Percentiles rank a stretch among this genome's conserved stretches.
These are phyloP conservation scores for Onygenales sp. DNA, from an alignment of 2,329 filamentous ascomycete genomes.

Conservation along the genomic window DNA sequence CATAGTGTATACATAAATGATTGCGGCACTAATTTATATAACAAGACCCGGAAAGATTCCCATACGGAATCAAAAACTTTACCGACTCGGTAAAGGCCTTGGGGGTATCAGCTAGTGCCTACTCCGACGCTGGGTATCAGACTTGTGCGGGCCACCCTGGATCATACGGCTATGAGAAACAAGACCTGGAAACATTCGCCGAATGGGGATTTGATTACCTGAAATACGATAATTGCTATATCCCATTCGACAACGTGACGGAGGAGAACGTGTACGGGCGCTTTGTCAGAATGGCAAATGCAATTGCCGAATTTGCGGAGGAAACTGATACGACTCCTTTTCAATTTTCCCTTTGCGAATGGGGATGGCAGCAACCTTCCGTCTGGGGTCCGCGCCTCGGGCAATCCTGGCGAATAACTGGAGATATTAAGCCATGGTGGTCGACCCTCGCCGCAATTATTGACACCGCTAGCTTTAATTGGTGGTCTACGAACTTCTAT, in stretches of 20 bases:
- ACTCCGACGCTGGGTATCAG: conserved; percentile 12
- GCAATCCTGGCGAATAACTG: conserved; percentile 13
- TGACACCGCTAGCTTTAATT: conserved; percentile 15
- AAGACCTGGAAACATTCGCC: conserved; percentile 13
- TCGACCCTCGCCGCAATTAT: conserved; percentile 16
- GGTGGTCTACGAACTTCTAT: conserved; percentile 13
- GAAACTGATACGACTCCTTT: conserved; percentile 12
- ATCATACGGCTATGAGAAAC: conserved; percentile 13
- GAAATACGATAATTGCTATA: conserved; percentile 19
- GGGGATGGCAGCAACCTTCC: conserved; percentile 14
- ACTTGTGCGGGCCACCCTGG: conserved; percentile 17
- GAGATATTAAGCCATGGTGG: conserved; percentile 18
- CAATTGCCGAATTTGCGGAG: conserved; percentile 18
- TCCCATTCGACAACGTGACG: conserved; percentile 19
- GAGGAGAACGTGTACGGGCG: conserved; percentile 19
- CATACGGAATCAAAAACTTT: conserved; percentile 4
- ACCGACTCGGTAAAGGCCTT: conserved; percentile 6
- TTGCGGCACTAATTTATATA: neutral
- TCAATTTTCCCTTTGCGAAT: conserved; percentile 12
- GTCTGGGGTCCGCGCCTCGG: conserved; percentile 10
- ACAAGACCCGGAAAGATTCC: conserved; percentile 3
- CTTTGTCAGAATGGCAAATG: conserved; percentile 17
- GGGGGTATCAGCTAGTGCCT: conserved; percentile 11
- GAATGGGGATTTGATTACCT: conserved; percentile 15
- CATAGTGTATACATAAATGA: neutral